A percentile compares a stretch with the other conserved stretches of the same genome.
These are phyloP conservation scores for Sabuloglossum arenarium DNA, from an alignment of 495 filamentous ascomycete species.

Conservation along the genomic window DNA sequence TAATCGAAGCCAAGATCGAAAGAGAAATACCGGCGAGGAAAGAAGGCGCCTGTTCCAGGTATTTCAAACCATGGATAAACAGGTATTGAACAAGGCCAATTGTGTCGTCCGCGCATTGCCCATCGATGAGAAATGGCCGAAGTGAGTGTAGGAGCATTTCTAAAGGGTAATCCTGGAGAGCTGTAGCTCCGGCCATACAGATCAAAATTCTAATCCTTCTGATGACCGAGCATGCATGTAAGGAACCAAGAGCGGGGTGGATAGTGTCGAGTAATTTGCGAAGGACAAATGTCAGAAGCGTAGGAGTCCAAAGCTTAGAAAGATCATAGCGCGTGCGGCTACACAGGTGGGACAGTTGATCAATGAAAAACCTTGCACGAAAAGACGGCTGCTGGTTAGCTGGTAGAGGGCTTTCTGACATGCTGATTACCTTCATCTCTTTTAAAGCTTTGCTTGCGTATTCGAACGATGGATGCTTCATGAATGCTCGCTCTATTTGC, in stretches of 20 bases:
- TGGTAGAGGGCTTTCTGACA: constrained; percentile 37
- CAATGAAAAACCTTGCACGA: constrained; percentile 47
- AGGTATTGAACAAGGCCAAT: constrained; percentile 77
- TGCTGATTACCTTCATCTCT: constrained; percentile 41
- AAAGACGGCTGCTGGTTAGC: constrained; percentile 74
- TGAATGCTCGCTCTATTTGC: constrained; percentile 49
- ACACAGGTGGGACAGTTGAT: constrained; percentile 58
- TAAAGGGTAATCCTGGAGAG: constrained; percentile 59
- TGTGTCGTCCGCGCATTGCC: constrained; percentile 79
- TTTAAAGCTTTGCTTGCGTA: constrained; percentile 39
- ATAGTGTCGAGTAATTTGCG: constrained; percentile 61
- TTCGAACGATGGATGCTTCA: constrained; percentile 34
- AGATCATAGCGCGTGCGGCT: constrained; percentile 41
- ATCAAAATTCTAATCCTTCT: constrained; percentile 69
- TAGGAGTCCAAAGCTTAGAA: constrained; percentile 51
- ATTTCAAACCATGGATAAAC: constrained; percentile 39
- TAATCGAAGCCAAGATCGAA: constrained; percentile 52
- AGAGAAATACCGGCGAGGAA: constrained; percentile 64
- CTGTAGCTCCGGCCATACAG: constrained; percentile 49
- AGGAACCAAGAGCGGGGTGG: constrained; percentile 67
- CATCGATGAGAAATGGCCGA: constrained; percentile 54
- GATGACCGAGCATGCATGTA: constrained; percentile 69
- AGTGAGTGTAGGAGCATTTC: constrained; percentile 79
- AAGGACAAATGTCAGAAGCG: constrained; percentile 51
- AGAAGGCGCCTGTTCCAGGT: constrained; percentile 40